These are phyloP conservation scores for Symbiodinium pilosum DNA, from an alignment of 73 alveolate genomes.

Conservation along the genomic window DNA sequence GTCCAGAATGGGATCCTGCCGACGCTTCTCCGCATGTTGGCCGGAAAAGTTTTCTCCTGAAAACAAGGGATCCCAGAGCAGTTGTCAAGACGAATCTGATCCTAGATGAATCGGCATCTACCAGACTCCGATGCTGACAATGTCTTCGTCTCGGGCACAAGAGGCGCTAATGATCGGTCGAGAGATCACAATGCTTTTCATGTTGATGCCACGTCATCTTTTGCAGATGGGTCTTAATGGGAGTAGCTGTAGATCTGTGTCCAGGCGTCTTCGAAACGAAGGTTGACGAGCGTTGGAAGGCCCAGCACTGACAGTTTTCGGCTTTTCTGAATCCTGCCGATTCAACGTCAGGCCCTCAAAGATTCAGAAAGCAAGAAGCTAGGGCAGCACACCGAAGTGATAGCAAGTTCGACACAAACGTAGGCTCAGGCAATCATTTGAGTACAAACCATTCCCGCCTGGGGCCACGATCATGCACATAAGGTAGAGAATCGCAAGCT, in stretches of 20 bases:
- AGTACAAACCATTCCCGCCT: not conserved
- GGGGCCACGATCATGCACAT: no score
- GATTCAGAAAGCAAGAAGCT: no score
- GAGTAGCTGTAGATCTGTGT: no score
- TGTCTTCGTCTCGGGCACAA: not conserved
- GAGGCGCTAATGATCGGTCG: not conserved
- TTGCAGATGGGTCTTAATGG: no score
- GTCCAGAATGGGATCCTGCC: not conserved
- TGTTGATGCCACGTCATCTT: no score
- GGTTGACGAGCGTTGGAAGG: not conserved
- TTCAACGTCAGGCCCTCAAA: no score
- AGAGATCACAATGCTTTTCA: no score
- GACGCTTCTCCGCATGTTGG: not conserved
- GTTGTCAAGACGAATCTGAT: not conserved
- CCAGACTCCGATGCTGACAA: not conserved
- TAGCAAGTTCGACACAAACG: not conserved
- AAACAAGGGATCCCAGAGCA: no score
- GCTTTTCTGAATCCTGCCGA: no score
- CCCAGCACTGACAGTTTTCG: not conserved
- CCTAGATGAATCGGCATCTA: not conserved
- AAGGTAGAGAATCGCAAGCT: no score
- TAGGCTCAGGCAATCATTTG: no score
- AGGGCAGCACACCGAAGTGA: not conserved
- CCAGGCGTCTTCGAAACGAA: conserved; percentile 12
- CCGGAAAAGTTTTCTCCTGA: no score